Evolutionary conservation across 768 basidiomycete species (phyloP).

Genomic region (Hygrocybe coccinea): DNA sequence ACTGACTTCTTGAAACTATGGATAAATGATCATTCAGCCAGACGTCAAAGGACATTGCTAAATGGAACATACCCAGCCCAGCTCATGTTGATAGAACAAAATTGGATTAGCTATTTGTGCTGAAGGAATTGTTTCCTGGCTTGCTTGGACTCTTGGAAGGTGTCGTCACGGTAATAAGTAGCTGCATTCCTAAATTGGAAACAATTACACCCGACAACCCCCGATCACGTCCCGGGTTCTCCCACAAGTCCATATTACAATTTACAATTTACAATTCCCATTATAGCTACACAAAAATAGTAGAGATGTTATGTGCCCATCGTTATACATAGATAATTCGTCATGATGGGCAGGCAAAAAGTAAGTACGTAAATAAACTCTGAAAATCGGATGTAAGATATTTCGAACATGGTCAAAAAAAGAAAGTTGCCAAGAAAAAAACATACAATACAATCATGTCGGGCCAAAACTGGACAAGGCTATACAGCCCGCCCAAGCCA

Average conservation of each 20-base stretch:
- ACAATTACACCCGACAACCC: background rate
- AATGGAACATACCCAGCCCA: slow-evolving; percentile 16
- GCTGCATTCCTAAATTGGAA: background rate
- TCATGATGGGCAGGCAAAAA: too few species aligned
- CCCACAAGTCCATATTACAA: background rate
- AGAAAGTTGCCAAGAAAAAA: background rate
- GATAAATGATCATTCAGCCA: background rate
- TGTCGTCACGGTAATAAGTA: background rate
- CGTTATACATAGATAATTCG: too few species aligned
- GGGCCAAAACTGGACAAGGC: slow-evolving; percentile 49
- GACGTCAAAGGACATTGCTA: too few species aligned
- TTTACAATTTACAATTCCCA: too few species aligned
- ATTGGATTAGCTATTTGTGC: background rate
- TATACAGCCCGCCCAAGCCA: slow-evolving; percentile 51
- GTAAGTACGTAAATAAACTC: too few species aligned
- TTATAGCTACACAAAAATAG: too few species aligned
- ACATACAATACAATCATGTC: background rate
- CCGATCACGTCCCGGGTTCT: background rate
- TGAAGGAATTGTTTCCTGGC: background rate
- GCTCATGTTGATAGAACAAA: slow-evolving; percentile 7
- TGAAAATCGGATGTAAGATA: background rate
- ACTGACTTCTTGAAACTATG: slow-evolving; percentile 88
- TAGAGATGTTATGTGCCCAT: too few species aligned
- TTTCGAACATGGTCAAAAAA: background rate
- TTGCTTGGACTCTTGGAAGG: background rate